phyloP scores from a whole-genome alignment of 1,139 yeast species.

The Protomyces inouyei region DNA sequence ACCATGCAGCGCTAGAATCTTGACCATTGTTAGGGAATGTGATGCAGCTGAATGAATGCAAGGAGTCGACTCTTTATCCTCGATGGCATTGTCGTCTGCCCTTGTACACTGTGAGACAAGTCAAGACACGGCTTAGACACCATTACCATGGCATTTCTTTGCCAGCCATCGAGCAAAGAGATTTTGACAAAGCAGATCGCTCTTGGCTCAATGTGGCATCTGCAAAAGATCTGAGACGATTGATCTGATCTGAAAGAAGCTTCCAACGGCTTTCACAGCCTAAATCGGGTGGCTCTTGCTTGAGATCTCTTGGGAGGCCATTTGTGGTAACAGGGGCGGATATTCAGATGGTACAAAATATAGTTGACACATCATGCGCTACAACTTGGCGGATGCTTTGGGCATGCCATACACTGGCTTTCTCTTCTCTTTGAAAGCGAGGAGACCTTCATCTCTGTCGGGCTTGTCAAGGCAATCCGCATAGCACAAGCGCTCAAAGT shows the following conservation, averaged over 20 bases:
- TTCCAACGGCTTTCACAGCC: too few species aligned
- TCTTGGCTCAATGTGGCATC: too few species aligned
- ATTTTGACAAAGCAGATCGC: not conserved
- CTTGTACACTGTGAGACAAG: not conserved
- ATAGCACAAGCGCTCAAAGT: constrained; percentile 12
- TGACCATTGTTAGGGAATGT: constrained; percentile 33
- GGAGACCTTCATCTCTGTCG: constrained; percentile 19
- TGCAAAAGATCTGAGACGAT: too few species aligned
- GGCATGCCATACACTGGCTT: constrained; percentile 12
- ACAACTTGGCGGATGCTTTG: not conserved
- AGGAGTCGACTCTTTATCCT: not conserved
- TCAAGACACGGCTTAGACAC: too few species aligned
- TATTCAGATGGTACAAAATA: not conserved
- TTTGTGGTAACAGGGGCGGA: too few species aligned
- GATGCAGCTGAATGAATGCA: not conserved
- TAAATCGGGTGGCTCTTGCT: too few species aligned
- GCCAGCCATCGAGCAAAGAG: not conserved
- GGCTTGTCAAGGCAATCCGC: constrained; percentile 8
- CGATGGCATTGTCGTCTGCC: not conserved
- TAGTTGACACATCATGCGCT: not conserved
- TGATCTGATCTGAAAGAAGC: too few species aligned
- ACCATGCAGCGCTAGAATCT: constrained; percentile 53
- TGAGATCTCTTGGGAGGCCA: too few species aligned
- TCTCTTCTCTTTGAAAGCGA: constrained; percentile 25
- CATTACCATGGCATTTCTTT: not conserved